phyloP scores from a whole-genome alignment of 2,329 filamentous ascomycete species.

The Talaromyces sp. region DNA sequence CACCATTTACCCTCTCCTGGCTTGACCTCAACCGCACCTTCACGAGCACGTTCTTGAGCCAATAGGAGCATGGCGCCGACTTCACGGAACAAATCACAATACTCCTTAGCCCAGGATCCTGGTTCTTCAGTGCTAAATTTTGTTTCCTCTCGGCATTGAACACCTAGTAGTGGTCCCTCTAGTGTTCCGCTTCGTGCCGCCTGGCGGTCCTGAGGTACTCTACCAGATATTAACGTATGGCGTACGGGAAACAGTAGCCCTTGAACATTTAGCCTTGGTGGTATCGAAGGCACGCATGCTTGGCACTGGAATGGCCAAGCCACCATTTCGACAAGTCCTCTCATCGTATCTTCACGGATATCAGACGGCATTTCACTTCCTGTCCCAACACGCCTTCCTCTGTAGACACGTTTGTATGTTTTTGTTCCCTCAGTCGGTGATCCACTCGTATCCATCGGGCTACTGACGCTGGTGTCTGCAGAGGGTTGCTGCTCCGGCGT shows the following conservation, averaged over 20 bases:
- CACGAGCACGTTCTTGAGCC: constrained; percentile 60
- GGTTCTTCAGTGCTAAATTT: constrained; percentile 47
- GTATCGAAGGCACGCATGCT: constrained; percentile 47
- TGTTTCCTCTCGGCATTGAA: constrained; percentile 57
- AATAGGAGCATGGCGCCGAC: constrained; percentile 57
- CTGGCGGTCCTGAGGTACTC: constrained; percentile 53
- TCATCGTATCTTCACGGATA: constrained; percentile 56
- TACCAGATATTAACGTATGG: constrained; percentile 55
- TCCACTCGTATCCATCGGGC: constrained; percentile 15
- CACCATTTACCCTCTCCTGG: constrained; percentile 62
- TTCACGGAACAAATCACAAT: constrained; percentile 58
- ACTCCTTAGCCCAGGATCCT: constrained; percentile 37
- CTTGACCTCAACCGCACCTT: constrained; percentile 51
- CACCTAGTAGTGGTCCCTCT: constrained; percentile 58
- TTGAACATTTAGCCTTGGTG: constrained; percentile 50
- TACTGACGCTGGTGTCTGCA: not conserved
- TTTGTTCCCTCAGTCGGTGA: not conserved
- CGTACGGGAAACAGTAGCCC: constrained; percentile 57
- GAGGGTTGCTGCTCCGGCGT: not conserved
- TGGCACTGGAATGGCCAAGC: constrained; percentile 60
- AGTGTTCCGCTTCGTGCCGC: constrained; percentile 55
- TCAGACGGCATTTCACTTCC: constrained; percentile 60
- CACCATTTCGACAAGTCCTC: constrained; percentile 57
- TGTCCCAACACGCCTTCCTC: constrained; percentile 57
- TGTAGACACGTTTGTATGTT: constrained; percentile 46